These are phyloP conservation scores for Fusarium transvaalense DNA, from an alignment of 2,329 filamentous ascomycete genomes.

Conservation along the genomic window DNA sequence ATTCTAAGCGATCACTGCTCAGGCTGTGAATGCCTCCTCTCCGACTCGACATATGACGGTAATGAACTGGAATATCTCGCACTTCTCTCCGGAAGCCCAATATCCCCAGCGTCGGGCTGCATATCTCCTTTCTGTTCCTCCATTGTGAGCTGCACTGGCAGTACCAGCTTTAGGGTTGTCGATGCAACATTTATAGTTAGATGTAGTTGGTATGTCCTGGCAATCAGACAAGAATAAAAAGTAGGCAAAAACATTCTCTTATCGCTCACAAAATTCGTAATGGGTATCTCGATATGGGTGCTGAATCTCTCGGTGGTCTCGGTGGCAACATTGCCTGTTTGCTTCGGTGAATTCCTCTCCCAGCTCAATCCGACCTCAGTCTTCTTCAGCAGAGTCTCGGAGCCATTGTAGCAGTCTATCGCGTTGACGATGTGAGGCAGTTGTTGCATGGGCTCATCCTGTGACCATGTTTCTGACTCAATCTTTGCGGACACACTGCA, in stretches of 20 bases:
- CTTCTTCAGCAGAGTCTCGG: conserved; percentile 8
- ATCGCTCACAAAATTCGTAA: background rate
- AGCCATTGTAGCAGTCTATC: conserved; percentile 1
- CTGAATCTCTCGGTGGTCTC: conserved; percentile 1
- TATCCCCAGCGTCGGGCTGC: background rate
- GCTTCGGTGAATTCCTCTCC: background rate
- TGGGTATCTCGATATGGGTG: conserved; percentile 9
- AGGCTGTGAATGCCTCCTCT: conserved; percentile 16
- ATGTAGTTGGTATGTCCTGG: conserved; percentile 23
- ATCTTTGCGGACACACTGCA: conserved; percentile 21
- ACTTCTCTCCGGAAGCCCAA: background rate
- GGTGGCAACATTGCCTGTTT: background rate
- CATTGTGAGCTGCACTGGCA: conserved; percentile 8
- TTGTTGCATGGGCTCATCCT: conserved; percentile 25
- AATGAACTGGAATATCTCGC: conserved; percentile 1
- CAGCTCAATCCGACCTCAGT: background rate
- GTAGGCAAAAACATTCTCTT: conserved; percentile 23
- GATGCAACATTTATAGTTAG: conserved; percentile 3
- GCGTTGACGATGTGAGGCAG: conserved; percentile 3
- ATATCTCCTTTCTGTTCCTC: background rate
- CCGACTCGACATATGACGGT: conserved; percentile 17
- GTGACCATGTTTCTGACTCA: conserved; percentile 21
- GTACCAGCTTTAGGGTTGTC: conserved; percentile 1
- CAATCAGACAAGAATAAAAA: conserved; percentile 21
- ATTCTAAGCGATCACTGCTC: background rate